Evolutionary conservation across 2,329 filamentous ascomycete genomes (phyloP).

Genomic region (Cladorrhinum sp.): DNA sequence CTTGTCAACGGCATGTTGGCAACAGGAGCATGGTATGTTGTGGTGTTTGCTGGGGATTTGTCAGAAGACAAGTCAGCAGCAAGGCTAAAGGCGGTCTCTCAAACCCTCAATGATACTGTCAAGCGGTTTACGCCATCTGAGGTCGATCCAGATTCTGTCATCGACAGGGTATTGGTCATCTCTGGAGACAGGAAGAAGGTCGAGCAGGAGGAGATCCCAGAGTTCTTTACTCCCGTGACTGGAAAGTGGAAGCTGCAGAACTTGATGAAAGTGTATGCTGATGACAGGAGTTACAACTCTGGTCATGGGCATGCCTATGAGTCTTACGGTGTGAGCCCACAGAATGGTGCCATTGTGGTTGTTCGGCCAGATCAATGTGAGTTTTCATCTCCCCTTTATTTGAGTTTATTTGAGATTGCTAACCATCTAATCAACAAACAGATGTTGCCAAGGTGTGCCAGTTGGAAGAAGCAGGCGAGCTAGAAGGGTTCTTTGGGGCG

Average conservation of each 20-base stretch:
- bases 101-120: conserved; percentile 17
- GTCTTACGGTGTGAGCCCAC: conserved; percentile 49
- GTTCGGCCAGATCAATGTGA: conserved; percentile 62
- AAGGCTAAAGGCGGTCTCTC: conserved; percentile 30
- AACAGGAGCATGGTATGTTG: conserved; percentile 42
- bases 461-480: background rate
- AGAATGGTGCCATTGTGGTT: conserved; percentile 47
- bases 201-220: conserved; percentile 52
- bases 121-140: conserved; percentile 36
- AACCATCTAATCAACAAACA: background rate
- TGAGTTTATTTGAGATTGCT: background rate
- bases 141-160: conserved; percentile 50
- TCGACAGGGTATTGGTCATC: conserved; percentile 56
- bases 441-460: conserved; percentile 4
- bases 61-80: conserved; percentile 33
- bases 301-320: conserved; percentile 58
- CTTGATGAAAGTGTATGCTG: conserved; percentile 56
- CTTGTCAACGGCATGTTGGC: conserved; percentile 50
- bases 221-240: conserved; percentile 53
- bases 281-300: conserved; percentile 53
- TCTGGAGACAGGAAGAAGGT: conserved; percentile 45
- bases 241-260: conserved; percentile 55
- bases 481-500: background rate
- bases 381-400: conserved; percentile 23
- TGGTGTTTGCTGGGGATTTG: conserved; percentile 54